Base-by-base conservation (phyloP, 1,284 basidiomycete genomes). In the Malassezia japonica region DNA sequence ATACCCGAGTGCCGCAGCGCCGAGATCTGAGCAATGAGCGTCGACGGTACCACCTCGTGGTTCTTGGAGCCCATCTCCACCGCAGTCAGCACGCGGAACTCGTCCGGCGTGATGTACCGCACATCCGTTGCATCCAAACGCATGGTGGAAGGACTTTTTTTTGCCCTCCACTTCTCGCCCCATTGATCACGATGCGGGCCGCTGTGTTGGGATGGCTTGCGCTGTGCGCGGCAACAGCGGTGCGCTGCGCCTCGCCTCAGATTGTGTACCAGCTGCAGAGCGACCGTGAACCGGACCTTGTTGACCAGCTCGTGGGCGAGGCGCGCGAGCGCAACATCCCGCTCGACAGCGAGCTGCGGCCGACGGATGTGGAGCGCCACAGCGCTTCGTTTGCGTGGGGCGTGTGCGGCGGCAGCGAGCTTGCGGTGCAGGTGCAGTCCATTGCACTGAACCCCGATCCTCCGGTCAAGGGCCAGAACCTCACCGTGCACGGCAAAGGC, bases 21-120 rank as follows among this genome's bases (percentile, higher is more conserved):
- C 8, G 90, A 90, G 40, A 98, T 85, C 74, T 92, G 87, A 3
- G 86, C 84, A 60, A 96, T 87, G 53, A 96, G 80, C 0, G 80
- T 74, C 0, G 87, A 83, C 1, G 92, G 92, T 2, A 99, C 91
- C 36, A 95, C 81, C 75, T 96, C 86, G 72, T 98, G 92, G 69
- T 96, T 96, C 77, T 94, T 94, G 4, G 88, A 94, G 29, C 92
- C 94, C 80, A 94, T 90, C 77, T 99, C 92, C 34, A 94, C 89
- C 41, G 92, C 88, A 21, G 87, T 89, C 29, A 98, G 78, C 12
- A 96, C 89, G 45, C 91, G 79, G 75, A 96, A 98, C 73, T 95
- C 90, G 55, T 96, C 91, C 23, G 84, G 79, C 8, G 86, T 83
- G 56, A 98, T 78, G 75, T 96, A 98, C 71, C 94, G 79, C 59